Percentiles rank a stretch among this genome's conserved stretches.
These are phyloP conservation scores for Penicillium capsulatum DNA, from an alignment of 2,329 filamentous ascomycete genomes.

Conservation along the genomic window DNA sequence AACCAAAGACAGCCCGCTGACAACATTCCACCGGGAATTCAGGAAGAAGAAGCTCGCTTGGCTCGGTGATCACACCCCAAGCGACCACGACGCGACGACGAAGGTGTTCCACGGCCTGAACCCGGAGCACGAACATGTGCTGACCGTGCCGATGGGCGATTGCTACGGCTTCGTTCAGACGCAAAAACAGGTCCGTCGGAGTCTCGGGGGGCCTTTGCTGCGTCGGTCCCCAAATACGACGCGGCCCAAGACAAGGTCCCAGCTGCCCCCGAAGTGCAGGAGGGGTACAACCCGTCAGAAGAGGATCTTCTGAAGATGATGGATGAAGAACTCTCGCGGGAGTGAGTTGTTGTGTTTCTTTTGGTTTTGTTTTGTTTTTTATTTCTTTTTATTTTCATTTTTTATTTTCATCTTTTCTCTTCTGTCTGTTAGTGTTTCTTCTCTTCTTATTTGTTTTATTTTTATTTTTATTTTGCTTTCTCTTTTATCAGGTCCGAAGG, in stretches of 20 bases:
- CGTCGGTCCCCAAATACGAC: background rate
- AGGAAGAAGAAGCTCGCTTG: constrained; percentile 32
- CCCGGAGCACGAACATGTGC: constrained; percentile 1
- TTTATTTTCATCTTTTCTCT: too few species aligned
- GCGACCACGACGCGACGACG: background rate
- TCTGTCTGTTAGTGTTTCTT: too few species aligned
- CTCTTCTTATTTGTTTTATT: too few species aligned
- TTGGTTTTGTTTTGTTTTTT: too few species aligned
- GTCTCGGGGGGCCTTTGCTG: background rate
- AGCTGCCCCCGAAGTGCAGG: background rate
- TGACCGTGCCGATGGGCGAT: background rate
- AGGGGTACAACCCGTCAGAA: constrained; percentile 6
- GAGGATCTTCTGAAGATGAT: constrained; percentile 26
- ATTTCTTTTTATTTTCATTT: too few species aligned
- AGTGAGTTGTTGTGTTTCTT: constrained; percentile 1
- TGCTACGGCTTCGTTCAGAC: constrained; percentile 1
- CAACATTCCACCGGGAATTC: constrained; percentile 23
- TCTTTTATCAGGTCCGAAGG: too few species aligned
- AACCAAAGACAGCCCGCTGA: too few species aligned
- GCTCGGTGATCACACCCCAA: constrained; percentile 17
- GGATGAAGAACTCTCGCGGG: constrained; percentile 24
- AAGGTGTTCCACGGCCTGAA: constrained; percentile 1
- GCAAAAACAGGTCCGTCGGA: constrained; percentile 2
- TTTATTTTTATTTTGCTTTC: too few species aligned
- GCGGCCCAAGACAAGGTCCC: background rate